A percentile compares a stretch with the other conserved stretches of the same genome.
Evolutionary conservation across 1,284 basidiomycete species (phyloP).

Genomic region (Cryptococcus sp.): DNA sequence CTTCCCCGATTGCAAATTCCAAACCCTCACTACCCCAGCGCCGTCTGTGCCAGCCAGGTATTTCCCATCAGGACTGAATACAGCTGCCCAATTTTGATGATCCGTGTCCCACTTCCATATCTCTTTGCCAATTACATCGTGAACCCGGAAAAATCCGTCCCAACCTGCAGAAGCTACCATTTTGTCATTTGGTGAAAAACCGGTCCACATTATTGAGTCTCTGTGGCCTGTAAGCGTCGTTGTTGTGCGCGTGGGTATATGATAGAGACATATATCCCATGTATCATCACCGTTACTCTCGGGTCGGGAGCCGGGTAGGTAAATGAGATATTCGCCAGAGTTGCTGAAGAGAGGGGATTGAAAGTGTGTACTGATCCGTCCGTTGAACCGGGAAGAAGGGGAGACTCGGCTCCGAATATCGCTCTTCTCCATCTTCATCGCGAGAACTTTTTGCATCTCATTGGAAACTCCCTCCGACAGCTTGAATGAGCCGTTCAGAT

Average conservation of each 20-base stretch:
- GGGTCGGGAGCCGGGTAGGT: slow-evolving; percentile 1
- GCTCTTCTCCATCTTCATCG: not conserved
- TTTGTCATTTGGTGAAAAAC: slow-evolving; percentile 6
- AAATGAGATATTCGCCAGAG: slow-evolving; percentile 2
- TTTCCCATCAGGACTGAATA: slow-evolving; percentile 7
- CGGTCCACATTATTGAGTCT: slow-evolving; percentile 7
- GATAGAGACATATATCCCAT: slow-evolving; percentile 7
- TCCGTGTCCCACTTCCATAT: slow-evolving; percentile 2
- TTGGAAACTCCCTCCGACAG: not conserved
- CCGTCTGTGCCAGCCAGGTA: slow-evolving; percentile 9
- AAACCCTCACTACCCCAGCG: slow-evolving; percentile 5
- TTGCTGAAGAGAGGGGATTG: slow-evolving; percentile 5
- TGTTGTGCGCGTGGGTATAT: not conserved
- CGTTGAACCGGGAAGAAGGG: not conserved
- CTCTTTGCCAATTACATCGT: slow-evolving; percentile 1
- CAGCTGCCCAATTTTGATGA: slow-evolving; percentile 9
- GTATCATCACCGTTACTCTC: slow-evolving; percentile 5
- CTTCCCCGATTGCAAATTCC: slow-evolving; percentile 1
- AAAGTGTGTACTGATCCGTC: not conserved
- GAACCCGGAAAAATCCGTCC: slow-evolving; percentile 8
- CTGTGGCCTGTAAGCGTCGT: slow-evolving; percentile 6
- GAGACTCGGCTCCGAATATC: not conserved
- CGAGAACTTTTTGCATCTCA: not conserved
- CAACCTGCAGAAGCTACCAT: slow-evolving; percentile 4
- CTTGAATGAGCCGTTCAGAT: not conserved